Evolutionary conservation across 2,329 filamentous ascomycete species (phyloP), one percentile per base, ranked within the genome.

Genomic region (Ceratocystis ficicola): DNA sequence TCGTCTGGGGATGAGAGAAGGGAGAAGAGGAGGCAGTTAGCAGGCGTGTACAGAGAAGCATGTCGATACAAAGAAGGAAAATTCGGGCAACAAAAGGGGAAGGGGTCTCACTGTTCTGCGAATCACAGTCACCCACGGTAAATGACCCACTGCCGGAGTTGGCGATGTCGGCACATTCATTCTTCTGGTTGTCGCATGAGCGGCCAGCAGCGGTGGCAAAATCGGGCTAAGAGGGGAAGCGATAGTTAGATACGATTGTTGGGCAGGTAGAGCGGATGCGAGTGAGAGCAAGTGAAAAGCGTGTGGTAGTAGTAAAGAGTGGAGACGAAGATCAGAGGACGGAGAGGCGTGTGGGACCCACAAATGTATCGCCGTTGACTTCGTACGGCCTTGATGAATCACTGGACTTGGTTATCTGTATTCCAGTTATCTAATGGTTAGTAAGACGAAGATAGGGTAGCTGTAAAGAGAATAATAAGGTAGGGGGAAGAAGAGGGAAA

Each of bases 171-270:
- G 76, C 75, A 67, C 80, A 81, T 20, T 70, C 71, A 69, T 81
- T 80, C 71, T 78, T 76, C 71, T 81, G 79, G 69, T 77, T 77
- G 69, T 79, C 77, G 72, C 80, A 81, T 1, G 77, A 74, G 25
- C 77, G 73, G 65, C 75, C 73, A 5, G 75, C 74, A 0, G 79
- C 79, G 8, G 74, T 73, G 28, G 70, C 41, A 70, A 77, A 81
- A 70, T 78, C 75, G 65, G 72, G 70, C 78, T 80, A 60, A n/a
- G 15, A 62, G 10, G 48, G 17, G 44, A 4, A 50, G 44, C 15
- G 25, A 6, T 48, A 44, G 61, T 52, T 46, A 63, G 64, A 59
- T 41, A 12, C 36, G 3, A 41, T 15, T 15, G 12, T 41, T 41
- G 30, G 41, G 25, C 6, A 15, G 22, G 2, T 5, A 25, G 48